Evolutionary conservation across 441 rosid species (phyloP).

Genomic region (Aleurites moluccanus): DNA sequence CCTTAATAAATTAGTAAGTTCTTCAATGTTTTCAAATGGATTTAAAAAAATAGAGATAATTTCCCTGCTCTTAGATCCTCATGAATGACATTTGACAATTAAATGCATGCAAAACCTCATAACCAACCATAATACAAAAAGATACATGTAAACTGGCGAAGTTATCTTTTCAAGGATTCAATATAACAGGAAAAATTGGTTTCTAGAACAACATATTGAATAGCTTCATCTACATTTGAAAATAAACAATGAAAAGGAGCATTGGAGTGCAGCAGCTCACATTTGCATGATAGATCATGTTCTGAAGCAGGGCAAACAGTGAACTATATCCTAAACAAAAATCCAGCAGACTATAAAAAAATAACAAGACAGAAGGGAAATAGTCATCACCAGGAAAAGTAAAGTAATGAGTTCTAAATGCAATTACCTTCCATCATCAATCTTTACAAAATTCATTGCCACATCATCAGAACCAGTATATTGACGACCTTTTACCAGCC

Average conservation of each 20-base stretch:
- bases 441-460: slow-evolving; percentile 89
- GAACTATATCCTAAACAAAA: slow-evolving; percentile 2
- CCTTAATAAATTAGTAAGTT: slow-evolving; percentile 16
- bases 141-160: background rate
- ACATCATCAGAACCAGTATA: slow-evolving; percentile 90
- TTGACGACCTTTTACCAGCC: slow-evolving; percentile 87
- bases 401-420: slow-evolving; percentile 18
- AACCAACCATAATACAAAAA: background rate
- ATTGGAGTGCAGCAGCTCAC: slow-evolving; percentile 7
- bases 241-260: background rate
- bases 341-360: background rate
- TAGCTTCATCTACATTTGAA: slow-evolving; percentile 3
- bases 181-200: background rate
- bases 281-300: slow-evolving; percentile 8
- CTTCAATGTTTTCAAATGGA: too few species aligned
- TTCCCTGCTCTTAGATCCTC: background rate
- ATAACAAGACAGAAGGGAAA: background rate
- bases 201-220: background rate
- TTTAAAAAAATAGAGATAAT: too few species aligned
- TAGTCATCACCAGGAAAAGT: background rate
- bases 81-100: slow-evolving; percentile 3
- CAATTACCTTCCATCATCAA: slow-evolving; percentile 91
- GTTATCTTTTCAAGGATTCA: background rate
- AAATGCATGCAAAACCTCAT: slow-evolving; percentile 14
- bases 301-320: slow-evolving; percentile 4